A percentile compares a stretch with the other conserved stretches of the same genome.
phyloP scores from a whole-genome alignment of 2,329 filamentous ascomycete genomes.

The Arthrobotrys pseudoclavata region DNA sequence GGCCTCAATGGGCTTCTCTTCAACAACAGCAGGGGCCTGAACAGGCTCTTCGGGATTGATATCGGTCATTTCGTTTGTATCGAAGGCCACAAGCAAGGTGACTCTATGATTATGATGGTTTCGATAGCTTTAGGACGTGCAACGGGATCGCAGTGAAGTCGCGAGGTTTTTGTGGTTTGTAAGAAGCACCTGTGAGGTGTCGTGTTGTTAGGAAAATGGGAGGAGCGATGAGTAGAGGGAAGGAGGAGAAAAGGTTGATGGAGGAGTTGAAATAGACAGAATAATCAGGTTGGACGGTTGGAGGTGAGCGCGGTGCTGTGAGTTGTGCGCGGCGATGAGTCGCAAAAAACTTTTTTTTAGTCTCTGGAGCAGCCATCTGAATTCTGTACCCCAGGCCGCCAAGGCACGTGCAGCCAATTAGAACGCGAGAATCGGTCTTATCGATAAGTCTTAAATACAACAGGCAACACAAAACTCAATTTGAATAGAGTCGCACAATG shows the following conservation, averaged over 20 bases:
- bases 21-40: slow-evolving; percentile 5
- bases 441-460: slow-evolving; percentile 25
- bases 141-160: neutral
- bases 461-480: slow-evolving; percentile 1
- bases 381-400: slow-evolving; percentile 30
- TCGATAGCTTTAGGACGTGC: neutral
- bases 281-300: neutral
- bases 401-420: slow-evolving; percentile 5
- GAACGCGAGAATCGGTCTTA: slow-evolving; percentile 2
- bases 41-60: slow-evolving; percentile 38
- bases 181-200: neutral
- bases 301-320: slow-evolving; percentile 4
- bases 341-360: slow-evolving; percentile 57
- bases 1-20: slow-evolving; percentile 49
- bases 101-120: neutral
- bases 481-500: slow-evolving; percentile 1
- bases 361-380: slow-evolving; percentile 36
- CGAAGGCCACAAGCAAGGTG: neutral
- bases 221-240: slow-evolving; percentile 4
- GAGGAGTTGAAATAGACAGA: slow-evolving; percentile 4
- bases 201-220: neutral
- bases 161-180: neutral
- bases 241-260: neutral
- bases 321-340: slow-evolving; percentile 50
- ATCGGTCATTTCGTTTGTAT: slow-evolving; percentile 37